Base-by-base conservation (phyloP, 176 grass and related monocot species). In the Olyra latifolia region DNA sequence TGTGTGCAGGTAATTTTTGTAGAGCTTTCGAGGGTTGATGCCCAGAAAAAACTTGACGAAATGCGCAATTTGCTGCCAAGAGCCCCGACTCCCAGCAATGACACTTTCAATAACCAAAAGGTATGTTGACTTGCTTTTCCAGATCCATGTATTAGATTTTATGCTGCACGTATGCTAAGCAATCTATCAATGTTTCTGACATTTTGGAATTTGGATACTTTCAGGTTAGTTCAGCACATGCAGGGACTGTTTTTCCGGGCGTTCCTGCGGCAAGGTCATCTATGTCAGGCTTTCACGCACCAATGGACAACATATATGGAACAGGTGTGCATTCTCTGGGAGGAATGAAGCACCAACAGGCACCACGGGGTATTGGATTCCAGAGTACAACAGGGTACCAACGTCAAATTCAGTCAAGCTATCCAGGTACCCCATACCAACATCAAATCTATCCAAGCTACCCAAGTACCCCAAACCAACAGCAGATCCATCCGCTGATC, bases 21-120 rank as follows among this genome's bases (percentile, higher is more conserved):
- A 38, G 91, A 93, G 82, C 80, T 86, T 83, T 84, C 84, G 22
- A 86, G 91, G 70, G 85, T 67, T 80, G 91, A 90, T 47, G 78
- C 88, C 62, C 82, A 90, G 74, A 77, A 42, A 67, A 70, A 62
- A 50, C 86, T 94, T 43, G 79, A 83, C 45, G 71, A 91, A 35
- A 88, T 94, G 88, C 70, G 77, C 40, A n/a, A 43, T 5, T 6
- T 76, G 63, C 46, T 89, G 54, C 82, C 76, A 47, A 85, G 10
- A 85, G 48, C 47, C 16, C 59, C 16, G 0, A 64, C 46, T 76
- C 55, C 82, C 50, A 71, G 71, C 56, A 4, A 77, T 72, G 56
- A 4, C 38, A 80, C 80, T 68, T 39, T 38, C 20, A 80, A 10
- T 81, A 85, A 64, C 9, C 64, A 77, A 76, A 85, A 77, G 48